Evolutionary conservation across 192 early-diverging fungal species (phyloP), one percentile per base, ranked within the genome.

Genomic region (Linnemannia schmuckeri): DNA sequence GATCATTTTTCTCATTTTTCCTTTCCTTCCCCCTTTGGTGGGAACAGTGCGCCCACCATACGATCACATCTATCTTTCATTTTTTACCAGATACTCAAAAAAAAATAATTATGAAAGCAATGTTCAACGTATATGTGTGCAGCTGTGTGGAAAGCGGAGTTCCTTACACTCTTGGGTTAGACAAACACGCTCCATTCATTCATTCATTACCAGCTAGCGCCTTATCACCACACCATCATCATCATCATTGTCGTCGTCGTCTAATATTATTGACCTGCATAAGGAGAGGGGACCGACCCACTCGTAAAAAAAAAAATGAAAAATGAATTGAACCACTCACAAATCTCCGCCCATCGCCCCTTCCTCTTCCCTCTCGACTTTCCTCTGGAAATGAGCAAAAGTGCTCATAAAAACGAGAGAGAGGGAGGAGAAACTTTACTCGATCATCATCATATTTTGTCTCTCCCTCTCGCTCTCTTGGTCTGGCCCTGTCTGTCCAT

Each of bases 321-420:
- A n/a, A 12, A 54, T 38, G 22, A 76, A 12, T 15, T 38, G 22
- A 76, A 40, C 47, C 35, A 55, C 33, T 44, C 30, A 57, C 35
- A 76, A 72, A 72, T 72, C 70, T 72, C 70, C 70, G 70, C 70
- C 70, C 70, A 70, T 40, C 41, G 27, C 13, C 61, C 24, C n/a
- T n/a, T n/a, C n/a, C n/a, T n/a, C n/a, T 63, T 63, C 20, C 12
- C 27, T 33, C 74, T 38, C 8, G 10, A 33, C 15, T 18, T 52
- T 18, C 49, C 20, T 18, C 49, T 52, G 49, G 44, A 46, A 46
- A 46, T 46, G 44, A 46, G 44, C 44, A 46, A 20, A 75, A 3
- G 22, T 55, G n/a, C 30, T 37, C 22, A 24, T 24, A 47, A 5
- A 47, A 38, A 47, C 49, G n/a, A 68, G 52, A 75, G 40, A 55